Base-by-base conservation (phyloP, 768 basidiomycete genomes). In the Naganishia onofrii region DNA sequence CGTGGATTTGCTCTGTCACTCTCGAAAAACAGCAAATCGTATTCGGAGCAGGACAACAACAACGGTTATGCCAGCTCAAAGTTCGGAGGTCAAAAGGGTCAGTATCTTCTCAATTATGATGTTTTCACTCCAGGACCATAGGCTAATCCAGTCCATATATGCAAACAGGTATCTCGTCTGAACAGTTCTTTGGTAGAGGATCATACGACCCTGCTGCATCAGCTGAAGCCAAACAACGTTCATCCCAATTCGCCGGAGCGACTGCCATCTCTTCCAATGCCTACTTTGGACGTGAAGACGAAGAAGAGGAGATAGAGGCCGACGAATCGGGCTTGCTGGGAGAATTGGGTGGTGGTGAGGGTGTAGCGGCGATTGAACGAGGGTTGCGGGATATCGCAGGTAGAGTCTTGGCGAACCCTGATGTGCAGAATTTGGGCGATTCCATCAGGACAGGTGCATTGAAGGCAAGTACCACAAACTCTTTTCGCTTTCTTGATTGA, bases 141-240 rank as follows among this genome's bases (percentile, higher is more conserved):
- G 13, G 34, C 58, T 21, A 44, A 34, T 15, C 67, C 52, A 7
- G 28, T 12, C 29, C 54, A 17, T n/a, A 8, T 51, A 46, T 19
- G 19, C 3, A 21, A 44, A 1, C 71, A 82, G 93, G 87, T 66
- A 99, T 99, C 79, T 97, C 94, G 6, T 95, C 93, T 3, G 96
- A 98, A 77, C 93, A 93, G 91, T 97, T 89, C 84, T 98, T 98
- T 79, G 92, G 89, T 28, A 87, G 95, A 51, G 90, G 90, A 58
- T 81, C 88, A 26, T 97, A 96, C 82, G 94, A 98, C 77, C 87
- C 91, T 1, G 76, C 80, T 44, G 84, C 87, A 3, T 76, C 86
- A 51, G 82, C 84, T 55, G 93, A 97, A 82, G 93, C 93, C 6
- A 90, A 92, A 76, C 82, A 85, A 13, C 88, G 95, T 2, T 83